phyloP scores from a whole-genome alignment of 257 asterid genomes.

The Solanum piurae region DNA sequence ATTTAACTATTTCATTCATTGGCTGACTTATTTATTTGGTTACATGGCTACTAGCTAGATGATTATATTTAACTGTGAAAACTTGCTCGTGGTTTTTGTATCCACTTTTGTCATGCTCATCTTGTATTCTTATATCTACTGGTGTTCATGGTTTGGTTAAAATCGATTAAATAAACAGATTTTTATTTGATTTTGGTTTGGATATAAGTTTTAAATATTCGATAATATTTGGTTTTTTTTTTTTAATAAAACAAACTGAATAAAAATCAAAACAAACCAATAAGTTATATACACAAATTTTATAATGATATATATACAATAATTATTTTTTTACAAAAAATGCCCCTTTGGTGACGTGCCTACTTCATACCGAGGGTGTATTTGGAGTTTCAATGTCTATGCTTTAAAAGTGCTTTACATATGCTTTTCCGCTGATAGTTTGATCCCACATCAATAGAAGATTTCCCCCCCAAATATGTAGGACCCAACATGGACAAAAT shows the following conservation, averaged over 20 bases:
- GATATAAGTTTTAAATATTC: not conserved
- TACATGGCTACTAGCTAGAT: not conserved
- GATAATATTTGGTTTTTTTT: not conserved
- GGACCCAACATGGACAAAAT: not conserved
- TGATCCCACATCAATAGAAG: not conserved
- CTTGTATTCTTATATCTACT: not conserved
- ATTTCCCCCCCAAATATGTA: not conserved
- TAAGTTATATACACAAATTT: not conserved
- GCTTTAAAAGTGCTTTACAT: not conserved
- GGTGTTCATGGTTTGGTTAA: not conserved
- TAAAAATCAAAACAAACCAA: not conserved
- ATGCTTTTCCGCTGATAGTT: not conserved
- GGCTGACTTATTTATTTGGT: not conserved
- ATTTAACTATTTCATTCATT: not conserved
- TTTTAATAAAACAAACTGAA: not conserved
- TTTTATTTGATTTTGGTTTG: not conserved
- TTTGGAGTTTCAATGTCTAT: not conserved
- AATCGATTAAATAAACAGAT: not conserved
- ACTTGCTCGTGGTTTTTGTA: not conserved
- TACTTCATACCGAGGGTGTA: not conserved
- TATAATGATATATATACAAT: not conserved
- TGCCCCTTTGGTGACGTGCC: not conserved
- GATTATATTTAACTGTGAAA: not conserved
- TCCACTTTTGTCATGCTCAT: not conserved
- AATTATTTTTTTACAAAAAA: not conserved